Conservation (phyloP, 495 filamentous ascomycete species). For the Cryomyces minteri region DNA sequence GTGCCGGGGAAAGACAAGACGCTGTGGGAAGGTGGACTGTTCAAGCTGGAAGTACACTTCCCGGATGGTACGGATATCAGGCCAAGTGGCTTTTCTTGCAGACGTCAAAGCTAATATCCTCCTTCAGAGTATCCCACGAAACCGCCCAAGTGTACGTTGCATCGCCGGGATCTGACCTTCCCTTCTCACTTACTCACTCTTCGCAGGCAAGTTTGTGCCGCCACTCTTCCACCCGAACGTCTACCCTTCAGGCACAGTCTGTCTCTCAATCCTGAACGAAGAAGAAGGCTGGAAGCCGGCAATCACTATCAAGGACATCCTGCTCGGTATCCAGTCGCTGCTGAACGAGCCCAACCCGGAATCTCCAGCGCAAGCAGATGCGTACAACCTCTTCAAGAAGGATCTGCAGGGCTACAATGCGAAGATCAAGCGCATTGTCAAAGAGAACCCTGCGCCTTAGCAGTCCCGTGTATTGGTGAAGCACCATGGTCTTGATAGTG, state of each 20-base stretch:
- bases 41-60: slow-evolving; percentile 84
- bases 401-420: slow-evolving; percentile 75
- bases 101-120: slow-evolving; percentile 11
- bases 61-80: slow-evolving; percentile 59
- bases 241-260: slow-evolving; percentile 95
- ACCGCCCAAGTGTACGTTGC: slow-evolving; percentile 77
- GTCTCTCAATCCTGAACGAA: slow-evolving; percentile 93
- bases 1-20: slow-evolving; percentile 93
- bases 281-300: slow-evolving; percentile 97
- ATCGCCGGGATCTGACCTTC: neutral
- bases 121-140: slow-evolving; percentile 89
- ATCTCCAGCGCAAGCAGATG: slow-evolving; percentile 89
- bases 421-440: slow-evolving; percentile 70
- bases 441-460: slow-evolving; percentile 55
- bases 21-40: slow-evolving; percentile 88
- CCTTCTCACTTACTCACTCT: neutral
- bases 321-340: slow-evolving; percentile 88
- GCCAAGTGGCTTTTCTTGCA: too few species aligned
- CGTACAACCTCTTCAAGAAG: slow-evolving; percentile 92
- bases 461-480: too few species aligned
- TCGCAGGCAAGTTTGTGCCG: slow-evolving; percentile 81
- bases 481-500: neutral
- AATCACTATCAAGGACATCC: slow-evolving; percentile 94
- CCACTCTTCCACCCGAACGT: slow-evolving; percentile 98
- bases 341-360: slow-evolving; percentile 95